phyloP scores from a whole-genome alignment of 23 red algal species.

The Gracilariopsis chorda region DNA sequence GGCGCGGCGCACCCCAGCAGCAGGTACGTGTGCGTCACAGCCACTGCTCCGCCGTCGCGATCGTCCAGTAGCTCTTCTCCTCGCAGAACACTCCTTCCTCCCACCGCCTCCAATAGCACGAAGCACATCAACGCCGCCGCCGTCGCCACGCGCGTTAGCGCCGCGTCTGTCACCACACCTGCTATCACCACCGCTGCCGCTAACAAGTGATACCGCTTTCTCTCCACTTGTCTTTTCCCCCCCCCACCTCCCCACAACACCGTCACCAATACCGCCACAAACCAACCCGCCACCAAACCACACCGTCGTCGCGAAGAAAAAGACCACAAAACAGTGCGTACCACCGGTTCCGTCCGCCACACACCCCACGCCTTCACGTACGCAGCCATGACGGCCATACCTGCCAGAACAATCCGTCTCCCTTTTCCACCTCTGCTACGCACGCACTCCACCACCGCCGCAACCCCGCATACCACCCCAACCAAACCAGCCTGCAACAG shows the following conservation, averaged over 20 bases:
- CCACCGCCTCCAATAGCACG: not conserved
- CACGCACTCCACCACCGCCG: not conserved
- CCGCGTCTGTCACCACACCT: not conserved
- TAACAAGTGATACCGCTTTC: constrained; percentile 66
- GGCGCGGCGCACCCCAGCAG: constrained; percentile 67
- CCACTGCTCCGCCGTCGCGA: constrained; percentile 69
- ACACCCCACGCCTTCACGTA: constrained; percentile 3
- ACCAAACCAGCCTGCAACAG: not conserved
- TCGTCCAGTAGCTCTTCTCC: constrained; percentile 70
- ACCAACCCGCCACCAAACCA: not conserved
- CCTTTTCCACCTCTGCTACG: not conserved
- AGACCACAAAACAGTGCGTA: not conserved
- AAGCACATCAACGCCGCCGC: constrained; percentile 38
- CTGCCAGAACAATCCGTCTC: not conserved
- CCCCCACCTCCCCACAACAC: not conserved
- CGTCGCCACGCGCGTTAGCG: constrained; percentile 21
- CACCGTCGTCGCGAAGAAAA: not conserved
- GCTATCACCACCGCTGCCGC: constrained; percentile 35
- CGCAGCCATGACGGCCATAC: not conserved
- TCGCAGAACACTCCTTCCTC: not conserved
- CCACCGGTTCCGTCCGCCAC: not conserved
- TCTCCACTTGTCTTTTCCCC: not conserved
- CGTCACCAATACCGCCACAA: not conserved
- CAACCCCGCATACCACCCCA: not conserved
- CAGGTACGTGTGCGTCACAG: constrained; percentile 78